Evolutionary conservation across 2,329 filamentous ascomycete species (phyloP), one percentile per base, ranked within the genome.

Genomic region (Fusarium sterilihyphosum): DNA sequence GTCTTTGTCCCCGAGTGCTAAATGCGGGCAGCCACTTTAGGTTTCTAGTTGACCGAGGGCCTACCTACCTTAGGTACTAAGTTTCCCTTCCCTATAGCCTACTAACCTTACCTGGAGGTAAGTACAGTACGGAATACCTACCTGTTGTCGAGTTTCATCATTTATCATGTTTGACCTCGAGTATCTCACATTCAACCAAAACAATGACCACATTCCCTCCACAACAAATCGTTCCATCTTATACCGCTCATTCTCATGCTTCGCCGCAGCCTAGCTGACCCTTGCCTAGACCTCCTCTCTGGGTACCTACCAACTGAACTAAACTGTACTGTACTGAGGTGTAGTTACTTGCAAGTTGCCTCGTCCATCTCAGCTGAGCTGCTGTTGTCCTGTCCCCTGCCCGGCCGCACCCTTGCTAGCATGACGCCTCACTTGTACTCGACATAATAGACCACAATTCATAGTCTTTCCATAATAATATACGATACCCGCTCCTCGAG

Each of bases 1-100:
- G 18, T 49, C 53, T 46, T 14, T 26, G 41, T 50, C 56, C 56
- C 56, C 41, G n/a, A 61, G 35, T 49, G 37, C 50, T 70, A 66
- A 43, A 71, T 68, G 71, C 54, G 44, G 61, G 59, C 60, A 70
- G 60, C 67, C 66, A 53, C 50, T 59, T 70, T 70, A 52, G 67
- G 67, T 67, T 38, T 64, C 40, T 44, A 40, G 33, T 54, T 44
- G 29, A 26, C n/a, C 20, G 31, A 59, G 56, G 41, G 35, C 50
- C 50, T 22, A 16, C 14, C 33, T 35, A 35, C 33, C 33, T 16
- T 35, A 35, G 33, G 33, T 35, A 35, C 33, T 14, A 33, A 38
- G 49, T 52, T 35, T 35, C 50, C 50, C 24, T 29, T 16, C 8
- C 50, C n/a, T 46, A 13, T 35, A 35, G 33, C 33, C 33, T 35